Conservation (phyloP, 371 early-diverging fungal species). For the Mucor lusitanicus region DNA sequence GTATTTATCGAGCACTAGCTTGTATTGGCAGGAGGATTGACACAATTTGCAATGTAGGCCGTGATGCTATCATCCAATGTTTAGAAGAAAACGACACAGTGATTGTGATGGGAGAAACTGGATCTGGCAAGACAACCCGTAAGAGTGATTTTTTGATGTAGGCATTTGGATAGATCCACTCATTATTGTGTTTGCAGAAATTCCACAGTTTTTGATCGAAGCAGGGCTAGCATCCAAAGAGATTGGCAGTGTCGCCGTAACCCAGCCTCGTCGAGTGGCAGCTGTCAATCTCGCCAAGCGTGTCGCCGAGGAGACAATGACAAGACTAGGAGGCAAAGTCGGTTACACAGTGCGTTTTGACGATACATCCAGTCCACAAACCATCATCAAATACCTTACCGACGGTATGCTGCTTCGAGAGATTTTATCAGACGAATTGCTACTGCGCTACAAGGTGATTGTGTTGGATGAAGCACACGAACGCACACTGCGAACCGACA, state of each 20-base stretch:
- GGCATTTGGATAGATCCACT: background rate
- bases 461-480: slow-evolving; percentile 99
- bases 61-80: slow-evolving; percentile 60
- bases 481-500: slow-evolving; percentile 95
- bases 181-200: slow-evolving; percentile 49
- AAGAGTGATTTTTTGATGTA: slow-evolving; percentile 14
- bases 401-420: slow-evolving; percentile 99
- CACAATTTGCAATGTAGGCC: slow-evolving; percentile 36
- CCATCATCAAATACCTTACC: slow-evolving; percentile 94
- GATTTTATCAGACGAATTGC: slow-evolving; percentile 79
- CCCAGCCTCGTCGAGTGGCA: slow-evolving; percentile 99
- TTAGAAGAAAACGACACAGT: slow-evolving; percentile 56
- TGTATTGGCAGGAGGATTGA: background rate
- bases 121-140: slow-evolving; percentile 69
- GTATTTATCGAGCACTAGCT: slow-evolving; percentile 15
- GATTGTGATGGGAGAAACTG: slow-evolving; percentile 69
- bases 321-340: slow-evolving; percentile 71
- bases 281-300: slow-evolving; percentile 94
- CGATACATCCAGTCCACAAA: slow-evolving; percentile 79
- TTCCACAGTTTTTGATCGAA: slow-evolving; percentile 89
- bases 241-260: slow-evolving; percentile 81
- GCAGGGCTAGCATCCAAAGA: slow-evolving; percentile 61
- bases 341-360: slow-evolving; percentile 98
- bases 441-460: slow-evolving; percentile 83
- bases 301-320: slow-evolving; percentile 89